A percentile compares a stretch with the other conserved stretches of the same genome.
Conservation (phyloP, 352 stramenopile genomes). For the Globisporangium middletonii region DNA sequence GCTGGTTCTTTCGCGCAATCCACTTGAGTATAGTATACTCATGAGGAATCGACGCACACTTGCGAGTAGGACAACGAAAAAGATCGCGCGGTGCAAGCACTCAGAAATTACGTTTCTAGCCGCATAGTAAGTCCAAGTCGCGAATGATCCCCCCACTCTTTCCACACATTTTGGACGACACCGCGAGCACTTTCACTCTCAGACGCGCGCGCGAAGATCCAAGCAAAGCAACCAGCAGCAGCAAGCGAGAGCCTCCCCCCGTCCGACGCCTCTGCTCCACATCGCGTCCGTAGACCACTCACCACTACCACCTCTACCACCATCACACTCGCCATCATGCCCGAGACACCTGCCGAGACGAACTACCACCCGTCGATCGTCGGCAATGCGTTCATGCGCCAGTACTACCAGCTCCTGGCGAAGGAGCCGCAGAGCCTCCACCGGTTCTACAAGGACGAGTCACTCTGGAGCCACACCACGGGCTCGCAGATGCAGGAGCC, state of each 20-base stretch:
- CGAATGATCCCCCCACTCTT: not conserved
- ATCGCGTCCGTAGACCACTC: too few relatives aligned
- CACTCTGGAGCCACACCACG: conserved; percentile 69
- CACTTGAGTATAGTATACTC: too few relatives aligned
- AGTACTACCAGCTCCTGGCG: conserved; percentile 87
- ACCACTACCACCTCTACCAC: not conserved
- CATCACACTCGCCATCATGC: not conserved
- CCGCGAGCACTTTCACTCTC: not conserved
- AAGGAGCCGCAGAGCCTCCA: conserved; percentile 82
- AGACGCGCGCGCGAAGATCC: not conserved
- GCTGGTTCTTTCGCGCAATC: too few relatives aligned
- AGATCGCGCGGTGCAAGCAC: too few relatives aligned
- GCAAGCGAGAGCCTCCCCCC: too few relatives aligned
- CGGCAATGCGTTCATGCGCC: conserved; percentile 83
- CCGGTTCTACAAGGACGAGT: conserved; percentile 88
- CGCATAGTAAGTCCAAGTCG: too few relatives aligned
- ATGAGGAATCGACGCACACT: too few relatives aligned
- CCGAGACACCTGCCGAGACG: conserved; percentile 19
- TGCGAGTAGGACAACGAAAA: too few relatives aligned
- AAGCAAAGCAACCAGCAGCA: not conserved
- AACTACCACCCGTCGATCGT: conserved; percentile 56
- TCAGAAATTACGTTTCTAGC: too few relatives aligned
- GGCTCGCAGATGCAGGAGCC: conserved; percentile 80
- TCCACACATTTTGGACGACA: not conserved
- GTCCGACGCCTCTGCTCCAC: too few relatives aligned